Percentiles rank a stretch among this genome's conserved stretches.
phyloP scores from a whole-genome alignment of 495 filamentous ascomycete species.

The Oleoguttula mirabilis region DNA sequence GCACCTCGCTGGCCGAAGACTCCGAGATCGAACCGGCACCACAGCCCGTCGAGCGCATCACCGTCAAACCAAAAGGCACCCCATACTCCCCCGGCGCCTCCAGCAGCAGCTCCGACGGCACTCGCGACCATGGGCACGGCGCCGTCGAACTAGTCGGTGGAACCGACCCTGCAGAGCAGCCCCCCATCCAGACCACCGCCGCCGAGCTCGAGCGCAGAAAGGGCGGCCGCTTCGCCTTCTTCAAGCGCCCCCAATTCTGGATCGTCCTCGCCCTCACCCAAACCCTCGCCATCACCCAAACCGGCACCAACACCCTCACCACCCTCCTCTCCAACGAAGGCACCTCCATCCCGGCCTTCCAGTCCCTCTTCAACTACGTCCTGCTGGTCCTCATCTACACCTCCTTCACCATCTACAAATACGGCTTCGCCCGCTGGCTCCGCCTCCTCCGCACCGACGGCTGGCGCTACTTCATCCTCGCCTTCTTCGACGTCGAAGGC shows the following conservation, averaged over 20 bases:
- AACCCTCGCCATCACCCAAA: conserved; percentile 76
- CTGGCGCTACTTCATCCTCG: conserved; percentile 90
- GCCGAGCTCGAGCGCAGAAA: conserved; percentile 38
- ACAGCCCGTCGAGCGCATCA: conserved; percentile 19
- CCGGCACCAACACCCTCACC: conserved; percentile 77
- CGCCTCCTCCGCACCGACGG: conserved; percentile 53
- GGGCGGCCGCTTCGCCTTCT: conserved; percentile 58
- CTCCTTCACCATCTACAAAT: conserved; percentile 65
- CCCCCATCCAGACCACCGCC: conserved; percentile 8
- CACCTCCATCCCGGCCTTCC: conserved; percentile 90
- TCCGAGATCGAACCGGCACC: conserved; percentile 15
- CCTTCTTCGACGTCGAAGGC: conserved; percentile 87
- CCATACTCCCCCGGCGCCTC: conserved; percentile 4
- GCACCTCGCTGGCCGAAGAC: conserved; percentile 13
- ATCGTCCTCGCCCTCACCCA: conserved; percentile 69
- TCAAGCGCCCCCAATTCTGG: conserved; percentile 79
- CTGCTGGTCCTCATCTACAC: conserved; percentile 76
- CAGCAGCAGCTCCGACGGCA: conserved; percentile 20
- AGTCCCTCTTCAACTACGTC: conserved; percentile 88
- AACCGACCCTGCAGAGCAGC: conserved; percentile 2
- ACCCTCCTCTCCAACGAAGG: conserved; percentile 52
- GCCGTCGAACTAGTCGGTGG: conserved; percentile 18
- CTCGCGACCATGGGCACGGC: conserved; percentile 17
- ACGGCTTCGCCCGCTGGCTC: conserved; percentile 61
- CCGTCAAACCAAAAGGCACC: conserved; percentile 24